Evolutionary conservation across 768 basidiomycete genomes (phyloP).

Genomic region (Sarcomyxa edulis): DNA sequence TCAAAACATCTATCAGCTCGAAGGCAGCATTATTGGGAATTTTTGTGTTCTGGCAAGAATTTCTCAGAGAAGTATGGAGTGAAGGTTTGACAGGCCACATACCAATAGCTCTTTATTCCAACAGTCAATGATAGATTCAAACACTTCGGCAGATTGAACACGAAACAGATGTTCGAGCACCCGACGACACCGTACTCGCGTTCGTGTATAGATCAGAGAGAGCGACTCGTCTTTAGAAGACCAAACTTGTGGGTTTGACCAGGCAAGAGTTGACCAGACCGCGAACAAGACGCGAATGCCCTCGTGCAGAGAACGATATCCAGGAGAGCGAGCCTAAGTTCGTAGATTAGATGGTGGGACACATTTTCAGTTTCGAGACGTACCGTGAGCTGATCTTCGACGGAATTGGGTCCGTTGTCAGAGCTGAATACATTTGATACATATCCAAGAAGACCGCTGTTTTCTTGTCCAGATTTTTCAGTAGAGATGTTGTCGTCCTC

Average conservation of each 20-base stretch:
- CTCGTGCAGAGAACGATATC: slow-evolving; percentile 74
- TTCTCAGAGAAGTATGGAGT: not conserved
- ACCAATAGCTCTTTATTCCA: slow-evolving; percentile 63
- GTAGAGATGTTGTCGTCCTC: slow-evolving; percentile 51
- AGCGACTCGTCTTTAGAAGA: slow-evolving; percentile 65
- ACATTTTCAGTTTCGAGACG: slow-evolving; percentile 15
- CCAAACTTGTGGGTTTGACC: slow-evolving; percentile 38
- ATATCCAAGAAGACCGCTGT: slow-evolving; percentile 75
- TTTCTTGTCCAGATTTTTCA: slow-evolving; percentile 51
- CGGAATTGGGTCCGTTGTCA: slow-evolving; percentile 41
- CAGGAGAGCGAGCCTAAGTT: slow-evolving; percentile 62
- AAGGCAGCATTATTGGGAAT: slow-evolving; percentile 54
- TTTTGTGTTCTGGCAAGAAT: slow-evolving; percentile 26
- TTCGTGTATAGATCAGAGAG: slow-evolving; percentile 59
- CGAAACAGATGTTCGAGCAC: slow-evolving; percentile 86
- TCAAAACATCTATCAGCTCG: slow-evolving; percentile 77
- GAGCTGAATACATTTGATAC: slow-evolving; percentile 89
- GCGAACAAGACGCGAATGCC: slow-evolving; percentile 73
- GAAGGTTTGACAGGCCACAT: slow-evolving; percentile 19
- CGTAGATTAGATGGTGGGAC: not conserved
- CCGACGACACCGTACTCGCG: slow-evolving; percentile 65
- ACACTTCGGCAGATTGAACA: slow-evolving; percentile 70
- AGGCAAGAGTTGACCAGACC: slow-evolving; percentile 62
- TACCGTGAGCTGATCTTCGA: slow-evolving; percentile 58
- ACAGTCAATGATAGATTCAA: slow-evolving; percentile 79